Evolutionary conservation across 345 rosid species (phyloP), one percentile per base, ranked within the genome.

Genomic region (Hypericum perforatum): DNA sequence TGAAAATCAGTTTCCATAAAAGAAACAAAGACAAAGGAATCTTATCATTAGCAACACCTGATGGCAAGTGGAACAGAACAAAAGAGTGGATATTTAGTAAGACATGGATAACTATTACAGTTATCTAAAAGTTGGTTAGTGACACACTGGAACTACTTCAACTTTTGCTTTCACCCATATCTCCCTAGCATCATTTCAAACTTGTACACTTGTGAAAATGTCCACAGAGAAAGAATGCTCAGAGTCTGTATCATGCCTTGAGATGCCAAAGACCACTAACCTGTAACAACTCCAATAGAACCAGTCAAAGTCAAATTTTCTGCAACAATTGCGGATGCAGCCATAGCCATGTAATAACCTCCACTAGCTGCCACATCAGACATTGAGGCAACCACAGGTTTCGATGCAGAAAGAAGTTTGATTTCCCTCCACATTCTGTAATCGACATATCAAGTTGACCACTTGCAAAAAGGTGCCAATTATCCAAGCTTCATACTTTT

Each of bases 261-360:
- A 22, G 32, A 22, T 22, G 2, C 32, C 32, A 22, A 22, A 22
- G 32, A 22, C 4, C 32, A 22, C 32, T 22, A 22, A 91, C 98
- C 95, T 64, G 96, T 76, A 58, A 91, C 96, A 65, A 91, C 95
- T 71, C 95, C 97, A 46, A 89, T 86, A 37, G 94, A 89, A 56
- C 97, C 88, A 53, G 97, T 89, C 53, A 89, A 70, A 13, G 95
- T 86, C 62, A 89, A 80, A 69, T 64, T 77, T 73, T 86, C 95
- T 2, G 95, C 94, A 66, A 83, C 76, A 43, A 89, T 77, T 53
- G 82, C 42, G 42, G 63, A 79, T 46, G 95, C 80, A 53, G 85
- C 96, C 96, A 91, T 87, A 41, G 98, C 96, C 94, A 90, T 90
- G 70, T 90, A 90, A 72, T 90, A 90, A 55, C 97, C 97, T 68